Evolutionary conservation across 2,329 filamentous ascomycete species (phyloP).

Genomic region (Alternaria sp.): DNA sequence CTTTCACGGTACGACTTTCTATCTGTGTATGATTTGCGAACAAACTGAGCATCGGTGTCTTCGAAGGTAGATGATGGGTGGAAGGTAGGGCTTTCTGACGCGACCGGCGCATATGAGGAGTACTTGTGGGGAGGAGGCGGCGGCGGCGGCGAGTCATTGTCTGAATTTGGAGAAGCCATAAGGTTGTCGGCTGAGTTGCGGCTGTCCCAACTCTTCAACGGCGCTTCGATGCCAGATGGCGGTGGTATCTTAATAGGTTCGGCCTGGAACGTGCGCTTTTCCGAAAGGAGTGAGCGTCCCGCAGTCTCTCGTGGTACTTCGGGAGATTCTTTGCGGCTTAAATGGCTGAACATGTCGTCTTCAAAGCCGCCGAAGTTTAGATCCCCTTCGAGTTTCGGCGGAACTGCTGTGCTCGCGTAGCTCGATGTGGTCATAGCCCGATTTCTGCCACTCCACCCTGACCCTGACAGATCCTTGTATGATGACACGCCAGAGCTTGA

Average conservation of each 20-base stretch:
- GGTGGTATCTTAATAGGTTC: conserved; percentile 57
- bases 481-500: conserved; percentile 32
- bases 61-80: conserved; percentile 35
- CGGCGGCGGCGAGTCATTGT: conserved; percentile 45
- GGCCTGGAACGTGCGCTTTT: conserved; percentile 47
- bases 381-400: conserved; percentile 59
- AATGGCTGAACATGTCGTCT: conserved; percentile 59
- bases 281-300: conserved; percentile 46
- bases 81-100: conserved; percentile 44
- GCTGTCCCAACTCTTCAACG: conserved; percentile 63
- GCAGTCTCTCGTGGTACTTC: conserved; percentile 32
- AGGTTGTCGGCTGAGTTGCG: conserved; percentile 60
- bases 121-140: conserved; percentile 47
- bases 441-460: conserved; percentile 26
- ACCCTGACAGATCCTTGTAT: conserved; percentile 24
- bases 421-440: conserved; percentile 59
- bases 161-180: conserved; percentile 53
- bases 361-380: conserved; percentile 52
- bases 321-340: conserved; percentile 43
- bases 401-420: conserved; percentile 59
- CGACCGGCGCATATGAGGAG: conserved; percentile 43
- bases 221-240: conserved; percentile 55
- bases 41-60: conserved; percentile 38
- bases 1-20: conserved; percentile 30
- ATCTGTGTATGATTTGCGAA: conserved; percentile 39